Evolutionary conservation across 208 protist species (phyloP), one percentile per base, ranked within the genome.

Genomic region (Acanthamoeba castellanii): DNA sequence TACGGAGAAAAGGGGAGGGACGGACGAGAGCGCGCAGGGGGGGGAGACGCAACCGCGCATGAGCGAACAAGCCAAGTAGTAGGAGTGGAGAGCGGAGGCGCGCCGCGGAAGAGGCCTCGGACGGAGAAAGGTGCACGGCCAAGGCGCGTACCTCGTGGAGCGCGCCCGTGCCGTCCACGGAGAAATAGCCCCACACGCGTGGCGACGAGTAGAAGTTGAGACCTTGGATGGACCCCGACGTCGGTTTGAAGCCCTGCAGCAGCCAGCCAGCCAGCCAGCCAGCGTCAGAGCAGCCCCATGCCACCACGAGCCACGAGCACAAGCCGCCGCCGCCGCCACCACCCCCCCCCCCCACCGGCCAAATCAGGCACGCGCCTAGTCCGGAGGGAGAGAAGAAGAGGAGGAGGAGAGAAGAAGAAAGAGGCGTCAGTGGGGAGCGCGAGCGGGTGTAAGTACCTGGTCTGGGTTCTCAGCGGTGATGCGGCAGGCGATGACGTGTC

Each of bases 111-210:
- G n/a, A n/a, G n/a, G n/a, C n/a, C n/a, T n/a, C n/a, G n/a, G n/a
- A n/a, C n/a, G n/a, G n/a, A n/a, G n/a, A n/a, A n/a, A n/a, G n/a
- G n/a, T n/a, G n/a, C n/a, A n/a, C 47, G 47, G 47, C 47, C 11
- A 11, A 4, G 4, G 47, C 7, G 7, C 55, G 18, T 92, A 78
- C 57, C 97, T 98, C 98, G 92, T 99, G 98, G 32, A 99, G 97
- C 50, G 97, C 98, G 74, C 98, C 98, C 13, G 97, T 96, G 2
- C 97, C 96, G 76, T 94, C 93, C 47, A 99, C 97, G 68, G 98
- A 99, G 95, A 99, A 99, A 97, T 99, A 99, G 89, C 99, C 99
- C 99, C 99, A 99, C 87, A 99, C 99, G 95, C 99, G 98, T 64
- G 98, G 98, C 92, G 97, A 98, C 92, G 98, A 99, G 94, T 98